phyloP scores from a whole-genome alignment of 108 stramenopile genomes.

The Stephanodiscus triporus region DNA sequence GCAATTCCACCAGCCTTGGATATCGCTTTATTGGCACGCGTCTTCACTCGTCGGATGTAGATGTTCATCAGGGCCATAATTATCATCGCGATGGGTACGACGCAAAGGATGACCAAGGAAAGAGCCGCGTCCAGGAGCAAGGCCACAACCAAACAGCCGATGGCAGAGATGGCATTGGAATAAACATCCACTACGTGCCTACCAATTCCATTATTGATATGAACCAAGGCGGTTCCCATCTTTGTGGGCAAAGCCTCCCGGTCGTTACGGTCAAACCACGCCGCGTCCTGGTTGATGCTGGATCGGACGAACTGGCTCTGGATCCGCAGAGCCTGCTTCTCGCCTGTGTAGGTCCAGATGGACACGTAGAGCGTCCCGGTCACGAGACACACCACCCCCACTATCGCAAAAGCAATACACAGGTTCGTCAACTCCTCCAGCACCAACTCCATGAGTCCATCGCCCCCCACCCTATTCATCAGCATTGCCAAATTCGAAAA shows the following conservation, averaged over 20 bases:
- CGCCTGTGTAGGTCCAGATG: slow-evolving; percentile 51
- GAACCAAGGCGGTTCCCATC: slow-evolving; percentile 41
- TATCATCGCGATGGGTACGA: slow-evolving; percentile 30
- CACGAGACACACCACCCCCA: slow-evolving; percentile 32
- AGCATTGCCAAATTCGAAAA: slow-evolving; percentile 36
- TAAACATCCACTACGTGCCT: slow-evolving; percentile 47
- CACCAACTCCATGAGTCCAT: slow-evolving; percentile 17
- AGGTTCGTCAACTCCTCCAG: slow-evolving; percentile 32
- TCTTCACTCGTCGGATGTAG: slow-evolving; percentile 31
- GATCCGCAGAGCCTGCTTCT: slow-evolving; percentile 45
- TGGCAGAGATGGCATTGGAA: slow-evolving; percentile 31
- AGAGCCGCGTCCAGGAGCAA: slow-evolving; percentile 36
- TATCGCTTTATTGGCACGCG: slow-evolving; percentile 20
- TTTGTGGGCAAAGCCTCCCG: slow-evolving; percentile 43
- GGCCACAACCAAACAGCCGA: slow-evolving; percentile 40
- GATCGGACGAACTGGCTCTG: slow-evolving; percentile 39
- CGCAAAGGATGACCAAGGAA: slow-evolving; percentile 44
- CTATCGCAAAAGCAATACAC: slow-evolving; percentile 34
- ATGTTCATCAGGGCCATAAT: slow-evolving; percentile 32
- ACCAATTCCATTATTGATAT: slow-evolving; percentile 44
- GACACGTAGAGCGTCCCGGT: slow-evolving; percentile 41
- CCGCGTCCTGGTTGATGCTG: slow-evolving; percentile 49
- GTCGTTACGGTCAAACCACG: slow-evolving; percentile 49
- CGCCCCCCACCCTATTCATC: slow-evolving; percentile 6
- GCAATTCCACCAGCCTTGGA: slow-evolving; percentile 53